Base-by-base conservation (phyloP, 441 rosid species). In the Erysimum cheiri region DNA sequence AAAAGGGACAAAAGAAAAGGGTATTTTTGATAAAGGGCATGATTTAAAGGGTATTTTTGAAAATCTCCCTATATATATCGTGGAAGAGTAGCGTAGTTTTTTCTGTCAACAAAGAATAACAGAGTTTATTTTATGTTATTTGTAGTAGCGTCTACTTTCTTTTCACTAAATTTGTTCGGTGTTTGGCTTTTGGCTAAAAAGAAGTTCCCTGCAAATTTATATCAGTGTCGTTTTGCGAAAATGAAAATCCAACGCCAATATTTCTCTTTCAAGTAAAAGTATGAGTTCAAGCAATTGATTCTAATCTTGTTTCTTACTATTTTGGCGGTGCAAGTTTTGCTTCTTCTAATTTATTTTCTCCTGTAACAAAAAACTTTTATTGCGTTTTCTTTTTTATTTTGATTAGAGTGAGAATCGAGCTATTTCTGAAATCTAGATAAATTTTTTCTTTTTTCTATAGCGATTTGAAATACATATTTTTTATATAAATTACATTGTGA, bases 311-410 rank as follows among this genome's bases (percentile, higher is more conserved):
- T 54, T 67, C 32, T 43, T 67, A 55, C 48, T 68, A 46, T 57
- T 47, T 35, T 36, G 65, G 65, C 64, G 64, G 57, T 69, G 57
- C 49, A 35, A 65, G 29, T 26, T 26, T 52, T 14, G 24, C 24
- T 37, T 8, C 4, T 52, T 35, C 9, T 36, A 19, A 19, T 9
- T 8, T 5, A 0, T 6, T 4, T 17, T 17, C 10, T 60, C 8
- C 7, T 10, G 10, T 44, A 5, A 31, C 41, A 31, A 33, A 13
- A 35, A 22, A 41, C 13, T 17, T 17, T 53, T 6, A 31, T 54
- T 22, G 6, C 56, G 33, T 68, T 11, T 22, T 22, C 12, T 5
- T 17, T 37, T 26, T 52, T n/a, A 6, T 48, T 52, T 53, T 29
- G 52, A 66, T 41, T 29, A 40, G 37, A 55, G 24, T 31, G 33